Evolutionary conservation across 1,284 basidiomycete genomes (phyloP).

Genomic region (Trichosporon faecale): DNA sequence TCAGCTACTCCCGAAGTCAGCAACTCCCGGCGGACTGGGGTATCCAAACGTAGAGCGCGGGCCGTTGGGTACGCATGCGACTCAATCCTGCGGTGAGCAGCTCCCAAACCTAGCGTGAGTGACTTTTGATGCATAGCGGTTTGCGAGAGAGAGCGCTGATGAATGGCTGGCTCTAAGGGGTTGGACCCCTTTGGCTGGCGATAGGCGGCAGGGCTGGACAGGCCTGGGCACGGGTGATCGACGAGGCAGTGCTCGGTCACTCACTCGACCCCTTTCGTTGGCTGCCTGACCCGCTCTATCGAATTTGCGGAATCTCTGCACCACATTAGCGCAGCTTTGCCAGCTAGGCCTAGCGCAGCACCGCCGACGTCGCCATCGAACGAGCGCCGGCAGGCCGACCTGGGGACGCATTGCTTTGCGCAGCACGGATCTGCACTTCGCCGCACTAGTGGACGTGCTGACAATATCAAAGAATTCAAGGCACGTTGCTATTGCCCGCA

Average conservation of each 20-base stretch:
- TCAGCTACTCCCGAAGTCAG: no score
- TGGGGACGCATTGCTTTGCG: neutral
- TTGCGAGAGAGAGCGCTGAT: neutral
- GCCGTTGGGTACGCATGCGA: neutral
- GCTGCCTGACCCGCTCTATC: neutral
- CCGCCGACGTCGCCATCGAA: neutral
- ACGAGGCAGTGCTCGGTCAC: slow-evolving; percentile 1
- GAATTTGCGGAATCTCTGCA: neutral
- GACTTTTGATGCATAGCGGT: neutral
- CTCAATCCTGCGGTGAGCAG: neutral
- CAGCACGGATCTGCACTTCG: neutral
- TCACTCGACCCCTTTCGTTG: neutral
- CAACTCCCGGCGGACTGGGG: no score
- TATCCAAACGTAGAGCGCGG: neutral
- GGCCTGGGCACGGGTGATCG: neutral
- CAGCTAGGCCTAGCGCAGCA: neutral
- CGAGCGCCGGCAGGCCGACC: neutral
- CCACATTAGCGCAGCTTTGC: neutral
- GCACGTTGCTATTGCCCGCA: neutral
- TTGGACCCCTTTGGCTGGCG: neutral
- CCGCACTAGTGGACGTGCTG: neutral
- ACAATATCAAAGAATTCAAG: neutral
- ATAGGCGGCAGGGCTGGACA: neutral
- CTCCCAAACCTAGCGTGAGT: no score
- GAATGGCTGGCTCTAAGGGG: neutral